Conservation (phyloP, 1,284 basidiomycete species). For the Papiliotrema terrestris region DNA sequence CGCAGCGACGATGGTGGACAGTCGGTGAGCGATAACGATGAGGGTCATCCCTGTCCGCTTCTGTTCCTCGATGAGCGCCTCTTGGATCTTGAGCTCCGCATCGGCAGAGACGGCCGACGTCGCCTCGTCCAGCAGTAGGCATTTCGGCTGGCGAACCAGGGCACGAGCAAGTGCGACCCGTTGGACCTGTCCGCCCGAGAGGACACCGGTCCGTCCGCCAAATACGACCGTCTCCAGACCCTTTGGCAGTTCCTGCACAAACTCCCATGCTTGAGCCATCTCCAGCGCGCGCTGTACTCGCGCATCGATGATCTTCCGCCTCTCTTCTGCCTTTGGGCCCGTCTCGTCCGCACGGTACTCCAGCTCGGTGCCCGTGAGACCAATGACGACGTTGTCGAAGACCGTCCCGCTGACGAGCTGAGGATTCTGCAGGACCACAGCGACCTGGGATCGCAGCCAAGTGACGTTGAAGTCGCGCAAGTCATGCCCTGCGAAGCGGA, state of each 20-base stretch:
- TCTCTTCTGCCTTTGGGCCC: conserved; percentile 9
- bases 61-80: conserved; percentile 39
- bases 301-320: conserved; percentile 24
- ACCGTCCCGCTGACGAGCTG: conserved; percentile 49
- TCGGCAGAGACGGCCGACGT: conserved; percentile 49
- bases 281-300: conserved; percentile 39
- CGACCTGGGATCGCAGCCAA: conserved; percentile 50
- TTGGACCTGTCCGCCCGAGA: conserved; percentile 48
- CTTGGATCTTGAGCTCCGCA: conserved; percentile 48
- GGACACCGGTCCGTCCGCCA: conserved; percentile 44
- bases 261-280: conserved; percentile 49
- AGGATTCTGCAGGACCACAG: conserved; percentile 51
- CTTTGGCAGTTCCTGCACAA: conserved; percentile 42
- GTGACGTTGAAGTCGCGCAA: conserved; percentile 45
- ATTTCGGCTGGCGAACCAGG: conserved; percentile 43
- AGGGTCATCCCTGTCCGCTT: conserved; percentile 35
- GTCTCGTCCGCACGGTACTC: conserved; percentile 20
- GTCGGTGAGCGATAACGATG: conserved; percentile 48
- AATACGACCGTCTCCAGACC: conserved; percentile 46
- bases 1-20: conserved; percentile 46
- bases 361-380: conserved; percentile 34
- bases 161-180: conserved; percentile 49
- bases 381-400: conserved; percentile 50
- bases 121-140: conserved; percentile 34
- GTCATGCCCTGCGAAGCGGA: conserved; percentile 41